Evolutionary conservation across 2,329 filamentous ascomycete species (phyloP).

Genomic region (Reticulascus tulasneorum): DNA sequence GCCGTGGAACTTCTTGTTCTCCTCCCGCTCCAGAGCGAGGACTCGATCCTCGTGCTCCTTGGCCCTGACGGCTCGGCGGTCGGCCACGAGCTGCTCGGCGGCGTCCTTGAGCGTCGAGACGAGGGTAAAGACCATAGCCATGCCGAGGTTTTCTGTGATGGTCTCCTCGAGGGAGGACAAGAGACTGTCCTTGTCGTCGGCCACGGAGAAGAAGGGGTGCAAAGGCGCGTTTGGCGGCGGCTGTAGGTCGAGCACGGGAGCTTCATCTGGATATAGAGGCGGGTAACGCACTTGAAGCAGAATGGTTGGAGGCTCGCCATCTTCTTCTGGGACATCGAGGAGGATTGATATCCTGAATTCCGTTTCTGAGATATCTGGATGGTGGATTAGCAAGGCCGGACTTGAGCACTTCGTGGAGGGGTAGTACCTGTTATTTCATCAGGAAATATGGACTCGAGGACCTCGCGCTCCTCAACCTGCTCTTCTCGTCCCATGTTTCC

Average conservation of each 20-base stretch:
- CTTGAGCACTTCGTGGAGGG: slow-evolving; percentile 9
- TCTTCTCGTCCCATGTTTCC: slow-evolving; percentile 70
- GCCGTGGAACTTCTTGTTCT: slow-evolving; percentile 96
- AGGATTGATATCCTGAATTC: slow-evolving; percentile 82
- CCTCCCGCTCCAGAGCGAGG: slow-evolving; percentile 71
- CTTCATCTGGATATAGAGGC: slow-evolving; percentile 83
- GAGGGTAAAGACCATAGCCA: slow-evolving; percentile 95
- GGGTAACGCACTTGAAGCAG: slow-evolving; percentile 85
- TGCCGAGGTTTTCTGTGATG: slow-evolving; percentile 89
- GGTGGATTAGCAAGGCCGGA: neutral
- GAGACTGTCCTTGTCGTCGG: slow-evolving; percentile 72
- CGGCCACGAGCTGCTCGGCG: slow-evolving; percentile 78
- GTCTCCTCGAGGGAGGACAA: slow-evolving; percentile 68
- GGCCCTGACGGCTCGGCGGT: slow-evolving; percentile 63
- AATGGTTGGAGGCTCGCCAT: slow-evolving; percentile 64
- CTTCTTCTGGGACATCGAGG: slow-evolving; percentile 71
- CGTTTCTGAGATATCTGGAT: slow-evolving; percentile 78
- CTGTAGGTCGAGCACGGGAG: slow-evolving; percentile 76
- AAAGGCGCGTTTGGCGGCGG: slow-evolving; percentile 65
- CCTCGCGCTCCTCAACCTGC: slow-evolving; percentile 91
- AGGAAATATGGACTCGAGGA: slow-evolving; percentile 96
- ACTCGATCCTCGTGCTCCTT: slow-evolving; percentile 52
- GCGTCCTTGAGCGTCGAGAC: slow-evolving; percentile 83
- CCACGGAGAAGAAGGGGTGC: slow-evolving; percentile 72
- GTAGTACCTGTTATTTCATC: slow-evolving; percentile 85